Percentiles rank a stretch among this genome's conserved stretches.
Conservation (phyloP, 176 grass and related monocot genomes). For the Dendrocalamus sinicus region DNA sequence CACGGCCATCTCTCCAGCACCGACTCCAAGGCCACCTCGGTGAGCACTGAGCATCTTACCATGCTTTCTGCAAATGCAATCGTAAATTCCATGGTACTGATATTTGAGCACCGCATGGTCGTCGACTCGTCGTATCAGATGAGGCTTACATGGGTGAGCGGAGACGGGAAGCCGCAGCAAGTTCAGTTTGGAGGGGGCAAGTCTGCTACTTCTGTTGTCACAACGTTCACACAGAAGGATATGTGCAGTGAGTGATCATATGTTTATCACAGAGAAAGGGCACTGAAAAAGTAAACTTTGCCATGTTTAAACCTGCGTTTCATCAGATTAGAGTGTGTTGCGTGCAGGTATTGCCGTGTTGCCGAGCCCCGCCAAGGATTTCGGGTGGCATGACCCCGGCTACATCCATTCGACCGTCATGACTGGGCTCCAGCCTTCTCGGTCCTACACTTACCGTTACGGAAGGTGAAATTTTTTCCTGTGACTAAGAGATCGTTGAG, state of each 20-base stretch:
- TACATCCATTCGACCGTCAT: constrained; percentile 80
- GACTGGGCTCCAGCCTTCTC: constrained; percentile 69
- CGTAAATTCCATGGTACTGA: not conserved
- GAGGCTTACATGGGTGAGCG: constrained; percentile 90
- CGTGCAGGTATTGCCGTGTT: constrained; percentile 22
- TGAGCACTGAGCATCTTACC: constrained; percentile 7
- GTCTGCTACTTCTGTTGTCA: constrained; percentile 47
- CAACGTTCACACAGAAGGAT: constrained; percentile 68
- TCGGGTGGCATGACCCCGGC: constrained; percentile 88
- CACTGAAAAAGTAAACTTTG: not conserved
- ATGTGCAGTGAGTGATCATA: constrained; percentile 78
- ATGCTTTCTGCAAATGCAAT: not conserved
- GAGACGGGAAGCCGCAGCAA: constrained; percentile 65
- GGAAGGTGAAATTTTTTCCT: constrained; percentile 53
- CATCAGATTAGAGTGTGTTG: not conserved
- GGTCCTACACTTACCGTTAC: constrained; percentile 65
- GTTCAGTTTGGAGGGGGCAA: constrained; percentile 59
- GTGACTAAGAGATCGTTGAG: not conserved
- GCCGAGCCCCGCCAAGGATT: constrained; percentile 78
- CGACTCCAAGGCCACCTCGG: constrained; percentile 75
- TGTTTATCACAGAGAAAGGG: not conserved
- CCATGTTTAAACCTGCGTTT: not conserved
- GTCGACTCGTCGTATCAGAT: constrained; percentile 45
- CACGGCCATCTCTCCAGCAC: constrained; percentile 70
- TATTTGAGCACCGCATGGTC: not conserved